phyloP scores from a whole-genome alignment of 2,329 filamentous ascomycete genomes.

The Beauveria brongniartii region DNA sequence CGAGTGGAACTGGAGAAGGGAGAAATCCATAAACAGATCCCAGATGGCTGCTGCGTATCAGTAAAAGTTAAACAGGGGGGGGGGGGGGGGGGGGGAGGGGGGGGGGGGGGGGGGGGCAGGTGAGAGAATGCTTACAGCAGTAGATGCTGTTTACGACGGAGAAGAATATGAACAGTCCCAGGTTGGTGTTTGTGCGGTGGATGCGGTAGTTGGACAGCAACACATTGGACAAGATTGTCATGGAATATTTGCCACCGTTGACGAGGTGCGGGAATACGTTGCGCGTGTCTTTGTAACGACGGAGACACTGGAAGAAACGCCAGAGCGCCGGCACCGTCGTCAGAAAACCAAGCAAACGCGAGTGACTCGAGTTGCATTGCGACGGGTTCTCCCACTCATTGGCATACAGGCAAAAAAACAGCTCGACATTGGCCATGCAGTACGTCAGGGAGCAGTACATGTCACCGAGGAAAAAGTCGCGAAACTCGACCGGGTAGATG shows the following conservation, averaged over 20 bases:
- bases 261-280: conserved; percentile 88
- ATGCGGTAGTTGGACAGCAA: conserved; percentile 80
- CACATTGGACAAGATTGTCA: conserved; percentile 73
- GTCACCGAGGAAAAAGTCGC: conserved; percentile 95
- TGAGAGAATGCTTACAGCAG: conserved; percentile 48
- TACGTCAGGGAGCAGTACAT: conserved; percentile 97
- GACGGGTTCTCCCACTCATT: conserved; percentile 62
- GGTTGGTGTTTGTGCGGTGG: conserved; percentile 42
- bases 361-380: conserved; percentile 80
- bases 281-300: conserved; percentile 78
- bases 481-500: conserved; percentile 87
- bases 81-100: no score
- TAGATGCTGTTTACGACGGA: conserved; percentile 79
- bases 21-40: conserved; percentile 97
- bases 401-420: conserved; percentile 95
- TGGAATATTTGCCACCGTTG: conserved; percentile 86
- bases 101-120: no score
- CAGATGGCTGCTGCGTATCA: conserved; percentile 55
- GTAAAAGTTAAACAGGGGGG: neutral
- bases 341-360: conserved; percentile 79
- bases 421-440: conserved; percentile 75
- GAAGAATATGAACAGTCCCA: conserved; percentile 71
- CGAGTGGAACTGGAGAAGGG: conserved; percentile 70
- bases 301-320: conserved; percentile 83
- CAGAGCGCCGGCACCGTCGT: conserved; percentile 76